These are phyloP conservation scores for Ambrosia trifida DNA, from an alignment of 129 eudicot species.

Conservation along the genomic window DNA sequence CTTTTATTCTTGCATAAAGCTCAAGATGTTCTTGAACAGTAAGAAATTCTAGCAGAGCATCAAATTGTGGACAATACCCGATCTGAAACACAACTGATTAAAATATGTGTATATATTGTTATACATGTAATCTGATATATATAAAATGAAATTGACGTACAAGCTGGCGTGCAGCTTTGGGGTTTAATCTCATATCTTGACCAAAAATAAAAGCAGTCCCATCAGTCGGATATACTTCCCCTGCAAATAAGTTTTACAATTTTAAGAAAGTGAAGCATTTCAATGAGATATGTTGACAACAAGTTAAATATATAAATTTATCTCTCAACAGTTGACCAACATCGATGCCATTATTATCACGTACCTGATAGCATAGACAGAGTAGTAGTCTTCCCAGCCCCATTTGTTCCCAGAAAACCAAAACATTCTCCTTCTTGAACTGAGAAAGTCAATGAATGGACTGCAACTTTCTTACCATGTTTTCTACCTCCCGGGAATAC, in stretches of 20 bases:
- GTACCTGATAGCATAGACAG: constrained; percentile 94
- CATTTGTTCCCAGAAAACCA: constrained; percentile 97
- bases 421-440: constrained; percentile 99
- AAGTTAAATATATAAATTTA: constrained; percentile 12
- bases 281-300: neutral
- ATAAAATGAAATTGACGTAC: constrained; percentile 43
- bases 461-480: constrained; percentile 68
- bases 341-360: constrained; percentile 7
- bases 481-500: constrained; percentile 79
- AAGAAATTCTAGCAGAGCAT: constrained; percentile 83
- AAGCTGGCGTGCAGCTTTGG: constrained; percentile 88
- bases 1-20: constrained; percentile 94
- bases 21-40: constrained; percentile 90
- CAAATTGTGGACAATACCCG: constrained; percentile 98
- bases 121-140: constrained; percentile 1
- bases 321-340: neutral
- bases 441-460: constrained; percentile 86
- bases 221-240: constrained; percentile 83
- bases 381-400: constrained; percentile 98
- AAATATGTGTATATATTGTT: neutral
- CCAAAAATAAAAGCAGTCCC: constrained; percentile 91
- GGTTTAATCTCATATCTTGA: constrained; percentile 73
- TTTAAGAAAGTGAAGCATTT: constrained; percentile 18
- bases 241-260: constrained; percentile 37
- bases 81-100: constrained; percentile 55